A percentile compares a stretch with the other conserved stretches of the same genome.
phyloP scores from a whole-genome alignment of 495 filamentous ascomycete genomes.

The Pseudoneurospora amorphoporcata region DNA sequence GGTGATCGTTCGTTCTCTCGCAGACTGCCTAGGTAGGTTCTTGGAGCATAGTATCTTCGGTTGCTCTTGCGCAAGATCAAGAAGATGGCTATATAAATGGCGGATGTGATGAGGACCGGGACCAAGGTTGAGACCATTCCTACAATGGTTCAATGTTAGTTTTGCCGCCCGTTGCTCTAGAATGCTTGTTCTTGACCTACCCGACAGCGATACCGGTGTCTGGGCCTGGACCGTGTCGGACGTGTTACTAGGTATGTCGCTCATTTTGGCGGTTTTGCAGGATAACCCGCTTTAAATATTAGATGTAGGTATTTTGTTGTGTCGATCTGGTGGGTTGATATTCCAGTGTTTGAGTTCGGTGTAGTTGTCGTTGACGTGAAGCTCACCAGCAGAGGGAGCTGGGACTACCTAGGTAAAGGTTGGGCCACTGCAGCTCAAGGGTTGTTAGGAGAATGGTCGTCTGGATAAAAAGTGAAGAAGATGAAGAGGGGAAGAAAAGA shows the following conservation, averaged over 20 bases:
- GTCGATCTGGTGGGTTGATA: not conserved
- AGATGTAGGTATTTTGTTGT: not conserved
- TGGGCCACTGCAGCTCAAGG: not conserved
- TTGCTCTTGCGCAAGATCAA: conserved; percentile 63
- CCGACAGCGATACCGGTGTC: conserved; percentile 15
- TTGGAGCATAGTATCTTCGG: conserved; percentile 72
- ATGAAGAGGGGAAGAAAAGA: not conserved
- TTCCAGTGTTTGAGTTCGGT: not conserved
- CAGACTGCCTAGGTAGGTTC: conserved; percentile 74
- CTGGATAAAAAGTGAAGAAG: not conserved
- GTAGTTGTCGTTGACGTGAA: not conserved
- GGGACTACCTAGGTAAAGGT: not conserved
- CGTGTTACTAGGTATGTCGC: not conserved
- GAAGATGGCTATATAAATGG: conserved; percentile 59
- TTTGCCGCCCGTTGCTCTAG: not conserved
- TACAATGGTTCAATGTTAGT: not conserved
- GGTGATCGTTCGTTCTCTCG: conserved; percentile 59
- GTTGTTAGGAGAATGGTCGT: not conserved
- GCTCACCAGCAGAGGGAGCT: not conserved
- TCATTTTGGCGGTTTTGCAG: conserved; percentile 14
- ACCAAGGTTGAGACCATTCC: conserved; percentile 61
- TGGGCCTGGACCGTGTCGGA: not conserved
- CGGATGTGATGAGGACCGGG: conserved; percentile 55
- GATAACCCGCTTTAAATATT: conserved; percentile 6
- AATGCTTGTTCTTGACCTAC: conserved; percentile 6